Base-by-base conservation (phyloP, 176 grass and related monocot genomes). In the Cenchrus fungigraminus region DNA sequence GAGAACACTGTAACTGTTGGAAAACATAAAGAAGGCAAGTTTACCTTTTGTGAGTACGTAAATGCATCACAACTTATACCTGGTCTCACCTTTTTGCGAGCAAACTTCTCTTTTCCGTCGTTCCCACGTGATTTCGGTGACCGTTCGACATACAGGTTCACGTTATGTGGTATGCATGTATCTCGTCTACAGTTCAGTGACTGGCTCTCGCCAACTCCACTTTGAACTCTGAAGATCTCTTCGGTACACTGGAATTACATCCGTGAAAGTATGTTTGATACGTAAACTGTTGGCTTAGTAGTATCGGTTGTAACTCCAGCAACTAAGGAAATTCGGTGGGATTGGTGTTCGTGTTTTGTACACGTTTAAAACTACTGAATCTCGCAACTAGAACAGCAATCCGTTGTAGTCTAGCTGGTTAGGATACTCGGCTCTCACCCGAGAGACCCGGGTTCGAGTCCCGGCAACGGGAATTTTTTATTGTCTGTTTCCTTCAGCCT, bases 401-500 rank as follows among this genome's bases (percentile, higher is more conserved):
- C 68, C 66, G 43, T 71, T 47, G 68, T 71, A 49, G 68, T 71
- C 43, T 71, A 70, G 67, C 73, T 93, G 92, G 86, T 94, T 90
- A 94, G 95, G 95, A 93, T 97, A 88, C 86, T 97, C 86, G 86
- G 92, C 88, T 92, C 92, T 92, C 90, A 92, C 86, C 84, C 85
- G 80, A 97, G 84, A 92, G 87, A 87, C 92, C 83, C 89, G 87
- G 85, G 89, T 97, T 90, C 82, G 47, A 97, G 91, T 94, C 84
- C 94, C 89, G 89, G 87, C 91, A 88, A 97, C 82, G 84, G n/a
- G 89, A 97, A 97, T 1, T 75, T 47, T 43, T 43, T 42, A 19
- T 57, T 5, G 16, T 7, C 55, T 19, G 51, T 53, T 71, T 12
- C 28, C 6, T 49, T 11, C 31, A 2, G 43, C 19, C 22, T 51